Base-by-base conservation (phyloP, 805 yeast species). In the Yamadazyma sp. region DNA sequence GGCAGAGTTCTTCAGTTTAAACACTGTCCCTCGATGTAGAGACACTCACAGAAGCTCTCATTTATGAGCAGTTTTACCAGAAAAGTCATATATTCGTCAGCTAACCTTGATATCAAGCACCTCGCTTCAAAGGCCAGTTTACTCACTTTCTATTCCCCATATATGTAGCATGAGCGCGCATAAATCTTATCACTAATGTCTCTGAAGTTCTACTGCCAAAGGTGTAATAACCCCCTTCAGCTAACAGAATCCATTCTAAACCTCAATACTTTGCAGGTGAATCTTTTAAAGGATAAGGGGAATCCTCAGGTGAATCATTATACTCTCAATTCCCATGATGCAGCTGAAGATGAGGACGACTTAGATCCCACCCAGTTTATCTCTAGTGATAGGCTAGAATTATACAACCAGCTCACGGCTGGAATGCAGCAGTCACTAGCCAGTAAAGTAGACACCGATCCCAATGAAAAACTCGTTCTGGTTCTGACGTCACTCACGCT, bases 141-240 rank as follows among this genome's bases (percentile, higher is more conserved):
- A n/a, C n/a, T n/a, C n/a, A n/a, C n/a, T n/a, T n/a, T n/a, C n/a
- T n/a, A n/a, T n/a, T n/a, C n/a, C n/a, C n/a, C n/a, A n/a, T n/a
- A n/a, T n/a, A n/a, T n/a, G n/a, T n/a, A n/a, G n/a, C n/a, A n/a
- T n/a, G n/a, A n/a, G n/a, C n/a, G n/a, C n/a, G 10, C 25, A 22
- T 12, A 11, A 22, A 11, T 4, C 5, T 12, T 22, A 11, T 22
- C 25, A 22, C 12, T n/a, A n/a, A n/a, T n/a, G n/a, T n/a, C n/a
- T n/a, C n/a, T n/a, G n/a, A n/a, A 21, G 5, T 55, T 62, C 39
- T 41, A 52, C 17, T 84, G 93, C 58, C 84, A 78, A 52, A 61
- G 78, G 48, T 84, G 91, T 56, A 70, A 75, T 41, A 64, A 75
- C 14, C 83, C 85, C 1, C 52, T 84, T 21, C 53, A 56, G 9